These are phyloP conservation scores for Mucuna pruriens DNA, from an alignment of 306 rosid genomes.

Conservation along the genomic window DNA sequence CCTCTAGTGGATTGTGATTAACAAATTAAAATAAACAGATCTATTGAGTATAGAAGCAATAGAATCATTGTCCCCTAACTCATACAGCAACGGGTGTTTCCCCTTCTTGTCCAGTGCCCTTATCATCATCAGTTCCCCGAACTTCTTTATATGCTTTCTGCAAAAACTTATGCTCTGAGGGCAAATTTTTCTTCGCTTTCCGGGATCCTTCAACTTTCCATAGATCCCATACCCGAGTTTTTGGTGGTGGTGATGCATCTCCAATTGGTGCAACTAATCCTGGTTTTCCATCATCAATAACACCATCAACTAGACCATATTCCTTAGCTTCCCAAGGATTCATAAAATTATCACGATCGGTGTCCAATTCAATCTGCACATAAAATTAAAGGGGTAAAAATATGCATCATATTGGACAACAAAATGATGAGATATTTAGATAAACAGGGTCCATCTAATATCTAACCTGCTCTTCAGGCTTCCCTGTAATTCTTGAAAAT, in stretches of 20 bases:
- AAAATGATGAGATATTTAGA: background rate
- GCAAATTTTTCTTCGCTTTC: conserved; percentile 66
- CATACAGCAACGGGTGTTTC: conserved; percentile 66
- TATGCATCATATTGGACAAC: background rate
- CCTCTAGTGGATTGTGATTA: conserved; percentile 11
- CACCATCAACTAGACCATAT: conserved; percentile 82
- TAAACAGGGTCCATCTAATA: conserved; percentile 2
- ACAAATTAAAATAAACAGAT: background rate
- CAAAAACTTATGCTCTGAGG: conserved; percentile 66
- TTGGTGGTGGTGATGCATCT: conserved; percentile 78
- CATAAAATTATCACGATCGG: conserved; percentile 90
- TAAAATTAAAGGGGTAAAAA: background rate
- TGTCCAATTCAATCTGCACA: conserved; percentile 78
- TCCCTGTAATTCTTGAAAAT: conserved; percentile 81
- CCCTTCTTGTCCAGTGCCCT: conserved; percentile 46
- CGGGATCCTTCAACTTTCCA: conserved; percentile 68
- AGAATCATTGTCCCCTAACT: conserved; percentile 26
- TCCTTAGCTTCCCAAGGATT: conserved; percentile 95
- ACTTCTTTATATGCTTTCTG: conserved; percentile 43
- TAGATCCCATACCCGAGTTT: conserved; percentile 58
- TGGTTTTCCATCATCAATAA: conserved; percentile 92
- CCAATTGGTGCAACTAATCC: conserved; percentile 85
- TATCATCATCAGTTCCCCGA: conserved; percentile 51
- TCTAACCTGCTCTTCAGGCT: conserved; percentile 74
- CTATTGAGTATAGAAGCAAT: conserved; percentile 20